phyloP scores from a whole-genome alignment of 768 basidiomycete genomes.

The Boletus edulis region DNA sequence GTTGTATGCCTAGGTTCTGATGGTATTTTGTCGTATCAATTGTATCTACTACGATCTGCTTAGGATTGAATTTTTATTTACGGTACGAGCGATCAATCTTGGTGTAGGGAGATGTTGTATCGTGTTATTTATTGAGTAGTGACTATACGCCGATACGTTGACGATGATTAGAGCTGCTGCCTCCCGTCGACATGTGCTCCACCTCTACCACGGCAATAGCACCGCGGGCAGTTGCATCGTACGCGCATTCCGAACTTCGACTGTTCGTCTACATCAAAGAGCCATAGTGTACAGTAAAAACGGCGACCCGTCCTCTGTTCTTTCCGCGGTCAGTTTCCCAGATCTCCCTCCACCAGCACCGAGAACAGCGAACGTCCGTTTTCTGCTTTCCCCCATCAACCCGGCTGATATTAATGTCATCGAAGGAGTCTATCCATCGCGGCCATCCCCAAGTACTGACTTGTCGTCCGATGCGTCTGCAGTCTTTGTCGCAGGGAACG shows the following conservation, averaged over 20 bases:
- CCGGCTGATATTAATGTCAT: slow-evolving; percentile 81
- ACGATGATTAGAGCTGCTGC: slow-evolving; percentile 1
- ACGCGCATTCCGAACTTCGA: slow-evolving; percentile 33
- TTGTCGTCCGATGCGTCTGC: slow-evolving; percentile 34
- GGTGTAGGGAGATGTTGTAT: too few relatives aligned
- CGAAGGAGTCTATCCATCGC: slow-evolving; percentile 78
- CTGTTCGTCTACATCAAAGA: slow-evolving; percentile 40
- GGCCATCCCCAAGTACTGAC: slow-evolving; percentile 42
- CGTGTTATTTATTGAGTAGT: too few relatives aligned
- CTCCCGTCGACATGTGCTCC: not conserved
- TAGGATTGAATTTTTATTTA: not conserved
- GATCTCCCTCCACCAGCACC: slow-evolving; percentile 51
- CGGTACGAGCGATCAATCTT: too few relatives aligned
- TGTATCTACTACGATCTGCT: slow-evolving; percentile 14
- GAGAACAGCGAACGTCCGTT: slow-evolving; percentile 61
- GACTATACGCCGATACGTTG: too few relatives aligned
- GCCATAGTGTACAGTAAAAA: slow-evolving; percentile 62
- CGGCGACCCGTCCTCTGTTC: slow-evolving; percentile 62
- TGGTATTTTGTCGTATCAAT: slow-evolving; percentile 2
- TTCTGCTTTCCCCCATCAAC: slow-evolving; percentile 74
- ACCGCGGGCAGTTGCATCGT: not conserved
- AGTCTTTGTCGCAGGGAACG: slow-evolving; percentile 70
- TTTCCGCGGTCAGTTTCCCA: slow-evolving; percentile 52
- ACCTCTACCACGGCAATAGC: not conserved
- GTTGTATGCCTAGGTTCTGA: slow-evolving; percentile 25